phyloP scores from a whole-genome alignment of 2,329 filamentous ascomycete species.

The Geoglossum cookeanum region DNA sequence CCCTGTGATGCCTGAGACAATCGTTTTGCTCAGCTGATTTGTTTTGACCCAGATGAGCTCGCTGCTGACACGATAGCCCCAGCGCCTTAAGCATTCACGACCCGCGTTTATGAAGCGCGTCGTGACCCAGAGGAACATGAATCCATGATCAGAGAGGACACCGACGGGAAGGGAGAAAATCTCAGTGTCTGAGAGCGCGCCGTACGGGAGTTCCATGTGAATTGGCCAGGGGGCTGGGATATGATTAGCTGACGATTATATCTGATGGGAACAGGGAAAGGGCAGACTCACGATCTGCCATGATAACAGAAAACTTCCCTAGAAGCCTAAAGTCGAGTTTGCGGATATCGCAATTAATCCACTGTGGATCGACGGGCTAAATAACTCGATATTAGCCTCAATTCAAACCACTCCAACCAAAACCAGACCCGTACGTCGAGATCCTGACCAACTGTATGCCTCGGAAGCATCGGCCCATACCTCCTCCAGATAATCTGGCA shows the following conservation, averaged over 20 bases:
- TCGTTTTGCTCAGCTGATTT: not conserved
- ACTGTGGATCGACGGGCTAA: not conserved
- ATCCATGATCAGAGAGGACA: not conserved
- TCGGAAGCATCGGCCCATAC: not conserved
- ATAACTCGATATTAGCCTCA: not conserved
- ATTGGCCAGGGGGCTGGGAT: not conserved
- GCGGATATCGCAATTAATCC: conserved; percentile 1
- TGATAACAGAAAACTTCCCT: not conserved
- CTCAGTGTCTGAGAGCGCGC: not conserved
- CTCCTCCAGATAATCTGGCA: not conserved
- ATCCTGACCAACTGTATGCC: not conserved
- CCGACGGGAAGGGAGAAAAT: not conserved
- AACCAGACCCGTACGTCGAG: not conserved
- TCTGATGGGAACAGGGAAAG: not conserved
- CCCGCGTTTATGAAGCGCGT: not conserved
- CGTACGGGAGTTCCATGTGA: not conserved
- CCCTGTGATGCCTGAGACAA: not conserved
- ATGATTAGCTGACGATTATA: not conserved
- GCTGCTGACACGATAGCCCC: not conserved
- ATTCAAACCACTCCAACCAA: not conserved
- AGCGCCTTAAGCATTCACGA: not conserved
- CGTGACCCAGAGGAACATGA: conserved; percentile 1
- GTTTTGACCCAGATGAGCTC: conserved; percentile 2
- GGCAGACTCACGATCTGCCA: not conserved
- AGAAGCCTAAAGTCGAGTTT: not conserved